Conservation (phyloP, 2,329 filamentous ascomycete species). For the Colletotrichum higginsianum region DNA sequence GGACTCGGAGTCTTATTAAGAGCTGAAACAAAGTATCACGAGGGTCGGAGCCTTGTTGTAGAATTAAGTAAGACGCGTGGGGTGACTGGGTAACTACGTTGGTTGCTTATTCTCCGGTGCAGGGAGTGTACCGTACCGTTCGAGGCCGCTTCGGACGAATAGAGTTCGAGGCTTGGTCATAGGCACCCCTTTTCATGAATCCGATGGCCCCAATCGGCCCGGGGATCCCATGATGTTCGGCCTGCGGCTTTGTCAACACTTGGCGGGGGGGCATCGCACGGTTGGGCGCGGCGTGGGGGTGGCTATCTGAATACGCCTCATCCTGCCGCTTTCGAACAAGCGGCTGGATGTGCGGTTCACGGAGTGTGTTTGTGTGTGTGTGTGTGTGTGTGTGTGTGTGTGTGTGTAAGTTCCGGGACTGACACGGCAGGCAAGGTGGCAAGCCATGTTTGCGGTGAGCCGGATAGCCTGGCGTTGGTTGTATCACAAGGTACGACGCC, state of each 20-base stretch:
- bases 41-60: neutral
- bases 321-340: conserved; percentile 23
- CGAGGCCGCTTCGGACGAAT: neutral
- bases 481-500: conserved; percentile 10
- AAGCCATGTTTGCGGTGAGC: neutral
- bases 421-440: neutral
- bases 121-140: neutral
- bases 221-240: conserved; percentile 23
- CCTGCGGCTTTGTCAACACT: conserved; percentile 28
- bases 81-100: neutral
- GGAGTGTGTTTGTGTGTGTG: neutral
- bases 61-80: too few relatives aligned
- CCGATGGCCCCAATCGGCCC: neutral
- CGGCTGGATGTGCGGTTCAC: conserved; percentile 15
- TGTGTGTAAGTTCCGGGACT: conserved; percentile 9
- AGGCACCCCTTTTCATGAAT: neutral
- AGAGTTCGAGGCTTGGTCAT: conserved; percentile 1
- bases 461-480: neutral
- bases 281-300: conserved; percentile 28
- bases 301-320: neutral
- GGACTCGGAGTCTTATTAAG: neutral
- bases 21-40: neutral
- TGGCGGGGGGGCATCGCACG: conserved; percentile 28
- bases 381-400: neutral
- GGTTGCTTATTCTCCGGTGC: neutral